Evolutionary conservation across 2,329 filamentous ascomycete genomes (phyloP).

Genomic region (Aplosporella prunicola): DNA sequence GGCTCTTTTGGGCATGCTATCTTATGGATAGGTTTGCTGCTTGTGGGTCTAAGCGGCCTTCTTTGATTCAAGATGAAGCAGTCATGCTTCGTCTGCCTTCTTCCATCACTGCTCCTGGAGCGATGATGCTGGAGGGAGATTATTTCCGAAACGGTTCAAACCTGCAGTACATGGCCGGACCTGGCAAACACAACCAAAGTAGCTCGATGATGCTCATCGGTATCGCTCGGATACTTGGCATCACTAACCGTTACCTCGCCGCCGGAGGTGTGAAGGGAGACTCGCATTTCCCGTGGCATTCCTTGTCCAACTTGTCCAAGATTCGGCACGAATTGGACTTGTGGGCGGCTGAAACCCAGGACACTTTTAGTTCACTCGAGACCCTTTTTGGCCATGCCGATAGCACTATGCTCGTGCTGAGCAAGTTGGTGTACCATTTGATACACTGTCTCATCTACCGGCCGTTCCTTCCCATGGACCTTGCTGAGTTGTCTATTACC

Average conservation of each 20-base stretch:
- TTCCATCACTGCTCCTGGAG: constrained; percentile 55
- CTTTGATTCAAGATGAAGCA: constrained; percentile 67
- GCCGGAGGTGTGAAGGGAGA: constrained; percentile 81
- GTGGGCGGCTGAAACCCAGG: constrained; percentile 74
- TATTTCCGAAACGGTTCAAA: constrained; percentile 75
- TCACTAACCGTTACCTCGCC: constrained; percentile 74
- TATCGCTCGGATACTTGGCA: constrained; percentile 71
- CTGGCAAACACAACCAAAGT: constrained; percentile 61
- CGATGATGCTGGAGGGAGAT: constrained; percentile 62
- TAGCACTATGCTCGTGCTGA: constrained; percentile 67
- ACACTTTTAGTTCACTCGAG: constrained; percentile 67
- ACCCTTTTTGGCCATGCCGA: constrained; percentile 68
- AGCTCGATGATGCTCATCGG: constrained; percentile 76
- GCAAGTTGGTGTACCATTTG: constrained; percentile 79
- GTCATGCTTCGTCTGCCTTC: constrained; percentile 67
- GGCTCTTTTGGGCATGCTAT: constrained; percentile 86
- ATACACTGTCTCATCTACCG: constrained; percentile 81
- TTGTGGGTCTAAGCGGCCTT: constrained; percentile 72
- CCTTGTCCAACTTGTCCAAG: constrained; percentile 73
- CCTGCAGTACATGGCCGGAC: constrained; percentile 60
- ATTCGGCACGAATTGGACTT: constrained; percentile 77
- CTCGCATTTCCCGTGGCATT: constrained; percentile 85
- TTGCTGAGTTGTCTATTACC: constrained; percentile 67
- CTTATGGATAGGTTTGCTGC: constrained; percentile 75
- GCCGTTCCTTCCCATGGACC: constrained; percentile 75